phyloP scores from a whole-genome alignment of 257 asterid genomes.

The Nicotiana noctiflora region DNA sequence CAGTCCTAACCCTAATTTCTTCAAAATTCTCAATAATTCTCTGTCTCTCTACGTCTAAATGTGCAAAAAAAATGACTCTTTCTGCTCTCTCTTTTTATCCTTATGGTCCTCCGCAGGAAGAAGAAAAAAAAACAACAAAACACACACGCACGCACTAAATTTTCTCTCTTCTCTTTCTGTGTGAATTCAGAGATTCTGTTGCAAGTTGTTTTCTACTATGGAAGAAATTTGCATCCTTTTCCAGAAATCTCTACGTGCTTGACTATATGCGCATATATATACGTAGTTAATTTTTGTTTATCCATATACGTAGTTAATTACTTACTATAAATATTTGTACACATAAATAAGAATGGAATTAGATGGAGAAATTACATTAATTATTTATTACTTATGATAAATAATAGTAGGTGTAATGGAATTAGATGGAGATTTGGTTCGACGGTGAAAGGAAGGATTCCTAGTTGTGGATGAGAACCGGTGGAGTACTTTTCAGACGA shows the following conservation, averaged over 20 bases:
- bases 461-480: conserved; percentile 5
- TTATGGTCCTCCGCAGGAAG: neutral
- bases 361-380: too few relatives aligned
- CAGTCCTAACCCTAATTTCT: conserved; percentile 9
- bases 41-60: neutral
- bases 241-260: neutral
- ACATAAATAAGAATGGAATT: too few relatives aligned
- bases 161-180: neutral
- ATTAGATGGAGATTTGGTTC: neutral
- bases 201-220: neutral
- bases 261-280: neutral
- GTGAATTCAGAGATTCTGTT: neutral
- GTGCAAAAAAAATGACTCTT: neutral
- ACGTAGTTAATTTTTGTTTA: neutral
- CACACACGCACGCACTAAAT: neutral
- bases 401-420: neutral
- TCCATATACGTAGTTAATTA: too few relatives aligned
- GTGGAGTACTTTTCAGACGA: neutral
- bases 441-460: conserved; percentile 3
- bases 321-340: too few relatives aligned
- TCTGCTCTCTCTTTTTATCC: neutral
- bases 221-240: neutral
- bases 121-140: neutral
- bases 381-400: too few relatives aligned
- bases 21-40: neutral